phyloP scores from a whole-genome alignment of 345 rosid genomes.

The Arabis hirsuta region DNA sequence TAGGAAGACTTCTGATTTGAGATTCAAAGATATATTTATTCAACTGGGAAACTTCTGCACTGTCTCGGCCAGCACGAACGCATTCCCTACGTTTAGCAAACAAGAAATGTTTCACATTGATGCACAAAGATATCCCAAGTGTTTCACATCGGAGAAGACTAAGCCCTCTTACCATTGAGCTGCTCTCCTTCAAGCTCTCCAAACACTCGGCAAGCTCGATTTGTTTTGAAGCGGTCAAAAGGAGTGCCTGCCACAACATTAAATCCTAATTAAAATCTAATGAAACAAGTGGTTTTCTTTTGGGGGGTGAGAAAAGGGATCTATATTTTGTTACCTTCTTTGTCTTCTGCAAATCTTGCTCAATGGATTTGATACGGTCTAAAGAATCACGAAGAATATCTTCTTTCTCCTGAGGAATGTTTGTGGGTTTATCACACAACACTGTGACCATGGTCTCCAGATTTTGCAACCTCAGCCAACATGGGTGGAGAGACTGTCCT shows the following conservation, averaged over 20 bases:
- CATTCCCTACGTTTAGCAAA: conserved; percentile 51
- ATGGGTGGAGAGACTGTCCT: conserved; percentile 61
- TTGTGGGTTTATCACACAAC: conserved; percentile 62
- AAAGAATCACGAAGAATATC: conserved; percentile 80
- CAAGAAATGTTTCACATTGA: conserved; percentile 3
- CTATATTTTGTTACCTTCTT: conserved; percentile 54
- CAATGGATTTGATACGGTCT: conserved; percentile 80
- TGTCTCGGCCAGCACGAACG: conserved; percentile 77
- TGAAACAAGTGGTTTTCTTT: not conserved
- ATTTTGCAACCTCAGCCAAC: conserved; percentile 83
- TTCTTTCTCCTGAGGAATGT: conserved; percentile 90
- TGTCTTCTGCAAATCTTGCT: conserved; percentile 87
- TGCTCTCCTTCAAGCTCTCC: conserved; percentile 63
- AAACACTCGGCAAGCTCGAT: conserved; percentile 85
- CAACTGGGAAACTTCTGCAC: conserved; percentile 50
- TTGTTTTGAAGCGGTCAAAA: conserved; percentile 91
- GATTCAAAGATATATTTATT: conserved; percentile 30
- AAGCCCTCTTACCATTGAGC: conserved; percentile 61
- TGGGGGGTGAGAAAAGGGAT: conserved; percentile 13
- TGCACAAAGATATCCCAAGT: conserved; percentile 5
- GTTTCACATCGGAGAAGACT: conserved; percentile 2
- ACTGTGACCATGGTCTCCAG: conserved; percentile 76
- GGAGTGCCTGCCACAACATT: conserved; percentile 61
- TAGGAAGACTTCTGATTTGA: conserved; percentile 27
- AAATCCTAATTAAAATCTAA: not conserved